Conservation (phyloP, 2,329 filamentous ascomycete species). For the Coniochaeta sp. region DNA sequence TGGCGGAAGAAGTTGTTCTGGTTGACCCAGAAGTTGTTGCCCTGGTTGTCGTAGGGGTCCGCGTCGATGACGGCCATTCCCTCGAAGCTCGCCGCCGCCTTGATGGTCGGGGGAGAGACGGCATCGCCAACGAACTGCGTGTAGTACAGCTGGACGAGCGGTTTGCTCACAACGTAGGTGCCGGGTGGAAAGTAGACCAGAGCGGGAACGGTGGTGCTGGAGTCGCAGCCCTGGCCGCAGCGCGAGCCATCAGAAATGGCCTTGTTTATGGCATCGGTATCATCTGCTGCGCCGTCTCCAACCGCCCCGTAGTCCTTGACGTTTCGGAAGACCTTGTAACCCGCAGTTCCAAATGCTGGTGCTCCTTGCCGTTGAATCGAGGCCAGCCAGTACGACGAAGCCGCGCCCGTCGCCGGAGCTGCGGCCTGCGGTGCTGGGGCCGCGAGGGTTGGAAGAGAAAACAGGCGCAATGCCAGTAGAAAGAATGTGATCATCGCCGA, state of each 20-base stretch:
- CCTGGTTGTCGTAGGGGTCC: slow-evolving; percentile 68
- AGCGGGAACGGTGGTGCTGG: slow-evolving; percentile 73
- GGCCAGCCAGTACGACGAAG: slow-evolving; percentile 62
- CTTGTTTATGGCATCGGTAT: slow-evolving; percentile 80
- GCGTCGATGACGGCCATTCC: slow-evolving; percentile 88
- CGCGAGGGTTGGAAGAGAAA: slow-evolving; percentile 24
- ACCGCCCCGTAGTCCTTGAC: slow-evolving; percentile 69
- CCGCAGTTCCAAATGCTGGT: slow-evolving; percentile 50
- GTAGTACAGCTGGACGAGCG: slow-evolving; percentile 84
- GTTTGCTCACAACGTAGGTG: slow-evolving; percentile 72
- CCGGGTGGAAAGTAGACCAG: slow-evolving; percentile 89
- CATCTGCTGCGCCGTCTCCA: slow-evolving; percentile 65
- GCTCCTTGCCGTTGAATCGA: slow-evolving; percentile 61
- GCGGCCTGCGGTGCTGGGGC: slow-evolving; percentile 19
- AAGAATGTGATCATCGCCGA: slow-evolving; percentile 31
- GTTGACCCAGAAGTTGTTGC: slow-evolving; percentile 71
- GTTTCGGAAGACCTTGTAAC: slow-evolving; percentile 70
- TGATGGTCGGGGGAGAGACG: slow-evolving; percentile 62
- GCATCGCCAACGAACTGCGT: slow-evolving; percentile 87
- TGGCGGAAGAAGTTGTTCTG: slow-evolving; percentile 81
- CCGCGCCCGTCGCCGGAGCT: slow-evolving; percentile 4
- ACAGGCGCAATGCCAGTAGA: slow-evolving; percentile 34
- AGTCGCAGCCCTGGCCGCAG: slow-evolving; percentile 77
- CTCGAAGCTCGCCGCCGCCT: slow-evolving; percentile 61
- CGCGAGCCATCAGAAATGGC: slow-evolving; percentile 72